Evolutionary conservation across 768 basidiomycete genomes (phyloP).

Genomic region (Rubroboletus satanas): DNA sequence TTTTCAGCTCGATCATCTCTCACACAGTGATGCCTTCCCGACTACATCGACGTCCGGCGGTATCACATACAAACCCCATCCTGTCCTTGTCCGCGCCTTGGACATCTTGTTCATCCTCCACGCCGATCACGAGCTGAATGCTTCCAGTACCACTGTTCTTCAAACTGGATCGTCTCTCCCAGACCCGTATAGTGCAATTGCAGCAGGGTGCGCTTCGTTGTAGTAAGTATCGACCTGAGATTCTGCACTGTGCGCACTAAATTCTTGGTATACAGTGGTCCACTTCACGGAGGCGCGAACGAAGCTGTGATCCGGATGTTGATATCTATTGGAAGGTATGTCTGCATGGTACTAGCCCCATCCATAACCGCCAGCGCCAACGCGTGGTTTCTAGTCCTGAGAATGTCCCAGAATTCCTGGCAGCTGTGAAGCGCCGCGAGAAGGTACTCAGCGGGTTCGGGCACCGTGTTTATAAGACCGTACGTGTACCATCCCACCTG

Average conservation of each 20-base stretch:
- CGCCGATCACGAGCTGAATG: constrained; percentile 90
- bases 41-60: constrained; percentile 42
- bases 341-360: not conserved
- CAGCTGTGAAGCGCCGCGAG: constrained; percentile 83
- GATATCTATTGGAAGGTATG: constrained; percentile 77
- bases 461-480: constrained; percentile 80
- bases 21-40: constrained; percentile 29
- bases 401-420: constrained; percentile 82
- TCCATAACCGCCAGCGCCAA: not conserved
- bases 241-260: not conserved
- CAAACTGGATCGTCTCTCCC: constrained; percentile 88
- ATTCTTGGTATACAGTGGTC: constrained; percentile 7
- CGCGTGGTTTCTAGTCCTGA: constrained; percentile 48
- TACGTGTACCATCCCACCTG: constrained; percentile 25
- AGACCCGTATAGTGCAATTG: constrained; percentile 85
- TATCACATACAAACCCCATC: constrained; percentile 67
- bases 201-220: constrained; percentile 85
- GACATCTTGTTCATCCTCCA: constrained; percentile 86
- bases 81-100: constrained; percentile 81
- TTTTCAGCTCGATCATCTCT: constrained; percentile 84
- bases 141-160: constrained; percentile 78
- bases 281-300: constrained; percentile 72
- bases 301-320: constrained; percentile 96
- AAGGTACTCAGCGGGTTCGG: constrained; percentile 90
- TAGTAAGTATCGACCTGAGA: constrained; percentile 54